These are phyloP conservation scores for Pyrenula aspistea DNA, from an alignment of 495 filamentous ascomycete species.

Conservation along the genomic window DNA sequence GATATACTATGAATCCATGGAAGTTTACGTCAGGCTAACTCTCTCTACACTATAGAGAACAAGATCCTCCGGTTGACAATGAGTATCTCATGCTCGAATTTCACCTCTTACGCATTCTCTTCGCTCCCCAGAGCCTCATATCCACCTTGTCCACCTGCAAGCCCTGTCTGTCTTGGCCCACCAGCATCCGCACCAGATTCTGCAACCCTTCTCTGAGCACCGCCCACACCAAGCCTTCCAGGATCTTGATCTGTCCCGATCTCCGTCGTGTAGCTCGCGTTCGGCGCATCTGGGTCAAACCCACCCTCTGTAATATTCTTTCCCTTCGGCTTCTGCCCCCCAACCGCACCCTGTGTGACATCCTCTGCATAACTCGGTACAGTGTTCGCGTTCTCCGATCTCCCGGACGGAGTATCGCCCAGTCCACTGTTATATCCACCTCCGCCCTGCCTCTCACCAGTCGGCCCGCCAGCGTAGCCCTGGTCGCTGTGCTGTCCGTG, in stretches of 20 bases:
- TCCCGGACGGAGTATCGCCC: slow-evolving; percentile 4
- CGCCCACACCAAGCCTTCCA: slow-evolving; percentile 37
- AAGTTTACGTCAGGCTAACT: too few relatives aligned
- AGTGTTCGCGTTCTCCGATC: slow-evolving; percentile 16
- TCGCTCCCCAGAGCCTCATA: slow-evolving; percentile 33
- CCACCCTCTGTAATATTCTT: slow-evolving; percentile 43
- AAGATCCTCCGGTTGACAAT: too few relatives aligned
- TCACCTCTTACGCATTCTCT: slow-evolving; percentile 26
- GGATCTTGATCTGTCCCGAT: slow-evolving; percentile 53
- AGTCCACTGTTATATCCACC: slow-evolving; percentile 11
- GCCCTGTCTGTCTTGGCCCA: slow-evolving; percentile 27
- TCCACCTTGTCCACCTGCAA: slow-evolving; percentile 20
- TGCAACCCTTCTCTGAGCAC: slow-evolving; percentile 28
- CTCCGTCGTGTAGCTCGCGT: slow-evolving; percentile 46
- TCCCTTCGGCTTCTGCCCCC: slow-evolving; percentile 39
- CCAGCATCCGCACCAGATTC: slow-evolving; percentile 25
- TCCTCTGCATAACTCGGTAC: slow-evolving; percentile 34
- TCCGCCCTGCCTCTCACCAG: slow-evolving; percentile 21
- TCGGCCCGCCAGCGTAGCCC: slow-evolving; percentile 32
- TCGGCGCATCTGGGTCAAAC: slow-evolving; percentile 35
- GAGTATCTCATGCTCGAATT: too few relatives aligned
- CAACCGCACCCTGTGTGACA: slow-evolving; percentile 16
- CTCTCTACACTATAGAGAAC: too few relatives aligned
- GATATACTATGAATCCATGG: too few relatives aligned
- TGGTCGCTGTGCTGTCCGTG: slow-evolving; percentile 30